Conservation (phyloP, 495 filamentous ascomycete genomes). For the Zalerion maritima region DNA sequence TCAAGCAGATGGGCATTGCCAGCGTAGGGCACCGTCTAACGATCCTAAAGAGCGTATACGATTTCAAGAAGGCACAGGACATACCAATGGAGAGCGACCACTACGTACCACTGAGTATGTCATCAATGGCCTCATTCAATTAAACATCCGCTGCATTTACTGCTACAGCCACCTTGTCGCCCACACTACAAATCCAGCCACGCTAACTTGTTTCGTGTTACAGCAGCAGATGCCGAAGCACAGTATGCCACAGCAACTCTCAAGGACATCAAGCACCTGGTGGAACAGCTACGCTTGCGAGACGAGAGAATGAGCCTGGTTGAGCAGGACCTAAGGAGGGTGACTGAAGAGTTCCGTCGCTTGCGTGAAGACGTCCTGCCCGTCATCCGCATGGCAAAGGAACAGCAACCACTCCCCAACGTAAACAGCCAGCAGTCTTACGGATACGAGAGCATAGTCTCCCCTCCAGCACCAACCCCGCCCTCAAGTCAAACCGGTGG, state of each 20-base stretch:
- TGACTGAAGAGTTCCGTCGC: slow-evolving; percentile 72
- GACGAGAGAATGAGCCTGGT: slow-evolving; percentile 73
- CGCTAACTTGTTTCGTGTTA: slow-evolving; percentile 8
- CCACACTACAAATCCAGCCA: slow-evolving; percentile 1
- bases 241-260: slow-evolving; percentile 75
- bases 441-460: slow-evolving; percentile 31
- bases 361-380: slow-evolving; percentile 84
- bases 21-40: slow-evolving; percentile 91
- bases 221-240: slow-evolving; percentile 78
- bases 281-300: slow-evolving; percentile 69
- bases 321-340: slow-evolving; percentile 63
- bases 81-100: slow-evolving; percentile 83
- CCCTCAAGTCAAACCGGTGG: slow-evolving; percentile 29
- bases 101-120: slow-evolving; percentile 85
- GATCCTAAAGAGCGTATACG: slow-evolving; percentile 88
- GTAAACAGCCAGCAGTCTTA: slow-evolving; percentile 25
- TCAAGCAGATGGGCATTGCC: slow-evolving; percentile 84
- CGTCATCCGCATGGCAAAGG: slow-evolving; percentile 76
- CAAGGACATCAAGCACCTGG: slow-evolving; percentile 78
- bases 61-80: slow-evolving; percentile 83
- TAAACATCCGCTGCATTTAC: slow-evolving; percentile 3
- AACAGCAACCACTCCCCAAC: slow-evolving; percentile 74
- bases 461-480: slow-evolving; percentile 36
- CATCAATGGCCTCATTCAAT: not conserved
- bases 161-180: slow-evolving; percentile 11